Base-by-base conservation (phyloP, 495 filamentous ascomycete species). In the Penicillium simplicissimum region DNA sequence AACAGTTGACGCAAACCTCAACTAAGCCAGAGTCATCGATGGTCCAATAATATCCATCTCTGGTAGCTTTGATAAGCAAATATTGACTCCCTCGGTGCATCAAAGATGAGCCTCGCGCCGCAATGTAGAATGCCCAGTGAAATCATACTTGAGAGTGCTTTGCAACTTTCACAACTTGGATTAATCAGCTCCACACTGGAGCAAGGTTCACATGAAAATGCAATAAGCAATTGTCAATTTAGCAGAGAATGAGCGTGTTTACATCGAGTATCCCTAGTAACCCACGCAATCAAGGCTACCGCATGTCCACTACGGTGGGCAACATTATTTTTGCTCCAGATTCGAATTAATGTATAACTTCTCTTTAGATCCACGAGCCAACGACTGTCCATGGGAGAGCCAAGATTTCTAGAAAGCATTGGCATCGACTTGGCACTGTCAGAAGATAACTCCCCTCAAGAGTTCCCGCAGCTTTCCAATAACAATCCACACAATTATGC, bases 361-460 rank as follows among this genome's bases (percentile, higher is more conserved):
- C 5, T 15, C 19, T 43, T 25, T 25, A n/a, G n/a, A n/a, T n/a
- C 17, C 4, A 19, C 40, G 19, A n/a, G 5, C 9, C 6, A 19
- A 15, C 2, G 21, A 48, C 11, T 4, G 11, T 43, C 37, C 43
- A 1, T 7, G 5, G 15, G 10, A 15, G 47, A 38, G 43, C 55
- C 55, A 58, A 49, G 31, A 3, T 58, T 58, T 58, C 55, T 35
- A 58, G 55, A 58, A 58, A 37, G 34, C 9, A 34, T 58, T 58
- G 33, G 21, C 31, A 58, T 35, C 21, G n/a, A 17, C n/a, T 23
- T 58, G 42, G 31, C 42, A 37, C 43, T 28, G 42, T 34, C 45
- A 48, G 23, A 25, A 25, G 3, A 25, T 25, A 25, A 25, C 23
- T 25, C 3, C 23, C 23, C 23, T 11, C n/a, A 25, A n/a, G 45